phyloP scores from a whole-genome alignment of 1,284 basidiomycete species.

The Leccinum griseonigrum region DNA sequence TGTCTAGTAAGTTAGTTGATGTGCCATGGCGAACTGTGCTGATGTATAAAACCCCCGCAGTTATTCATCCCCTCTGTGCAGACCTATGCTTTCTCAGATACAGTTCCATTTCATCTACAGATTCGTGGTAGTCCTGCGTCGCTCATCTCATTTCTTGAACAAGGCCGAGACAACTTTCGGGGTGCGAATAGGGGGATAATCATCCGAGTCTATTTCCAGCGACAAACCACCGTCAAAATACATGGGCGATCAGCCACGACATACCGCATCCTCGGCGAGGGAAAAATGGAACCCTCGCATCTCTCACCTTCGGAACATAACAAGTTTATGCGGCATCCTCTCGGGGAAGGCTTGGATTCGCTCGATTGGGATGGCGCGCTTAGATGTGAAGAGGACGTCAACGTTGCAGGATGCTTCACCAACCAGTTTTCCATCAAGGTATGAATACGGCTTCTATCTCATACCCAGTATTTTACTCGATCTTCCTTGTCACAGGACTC shows the following conservation, averaged over 20 bases:
- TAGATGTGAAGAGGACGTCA: constrained; percentile 19
- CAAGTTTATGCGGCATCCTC: constrained; percentile 7
- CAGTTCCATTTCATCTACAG: constrained; percentile 34
- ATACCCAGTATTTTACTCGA: background rate
- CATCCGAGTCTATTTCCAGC: constrained; percentile 27
- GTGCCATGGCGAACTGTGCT: background rate
- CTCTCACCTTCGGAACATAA: constrained; percentile 2
- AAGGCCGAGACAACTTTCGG: constrained; percentile 6
- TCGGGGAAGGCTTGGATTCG: constrained; percentile 17
- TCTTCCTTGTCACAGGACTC: constrained; percentile 22
- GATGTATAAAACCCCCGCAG: constrained; percentile 11
- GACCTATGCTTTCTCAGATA: constrained; percentile 27
- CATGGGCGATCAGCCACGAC: constrained; percentile 15
- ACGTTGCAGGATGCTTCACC: constrained; percentile 22
- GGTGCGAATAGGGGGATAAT: constrained; percentile 4
- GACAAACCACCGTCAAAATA: constrained; percentile 17
- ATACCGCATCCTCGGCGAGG: constrained; percentile 22
- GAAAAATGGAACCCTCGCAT: constrained; percentile 16
- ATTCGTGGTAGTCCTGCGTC: constrained; percentile 27
- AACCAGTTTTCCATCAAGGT: constrained; percentile 26
- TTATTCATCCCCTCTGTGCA: constrained; percentile 30
- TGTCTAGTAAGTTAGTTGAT: constrained; percentile 26
- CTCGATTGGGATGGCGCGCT: constrained; percentile 34
- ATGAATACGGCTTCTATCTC: background rate
- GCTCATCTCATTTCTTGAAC: constrained; percentile 28